These are phyloP conservation scores for Blakeslea trispora DNA, from an alignment of 371 early-diverging fungal species.

Conservation along the genomic window DNA sequence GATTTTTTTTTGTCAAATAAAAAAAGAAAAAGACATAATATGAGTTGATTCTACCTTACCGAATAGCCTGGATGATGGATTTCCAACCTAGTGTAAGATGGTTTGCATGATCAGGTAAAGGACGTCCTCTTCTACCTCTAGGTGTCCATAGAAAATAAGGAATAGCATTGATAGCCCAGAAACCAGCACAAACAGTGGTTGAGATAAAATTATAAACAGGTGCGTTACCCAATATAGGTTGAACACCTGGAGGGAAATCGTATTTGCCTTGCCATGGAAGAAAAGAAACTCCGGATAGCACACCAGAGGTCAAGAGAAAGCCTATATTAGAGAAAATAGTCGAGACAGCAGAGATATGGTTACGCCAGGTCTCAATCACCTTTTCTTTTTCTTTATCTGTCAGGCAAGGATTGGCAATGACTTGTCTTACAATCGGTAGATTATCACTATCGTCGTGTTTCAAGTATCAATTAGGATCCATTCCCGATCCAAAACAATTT, in stretches of 20 bases:
- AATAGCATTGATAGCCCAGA: conserved; percentile 35
- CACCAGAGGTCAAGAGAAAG: conserved; percentile 32
- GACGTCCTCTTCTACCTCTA: conserved; percentile 31
- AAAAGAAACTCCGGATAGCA: conserved; percentile 44
- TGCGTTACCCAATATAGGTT: conserved; percentile 38
- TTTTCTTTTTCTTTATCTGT: conserved; percentile 23
- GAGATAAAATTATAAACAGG: conserved; percentile 46
- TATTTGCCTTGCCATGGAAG: conserved; percentile 32
- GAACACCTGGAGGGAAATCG: conserved; percentile 21
- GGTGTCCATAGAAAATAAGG: conserved; percentile 43
- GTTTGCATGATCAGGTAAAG: conserved; percentile 30
- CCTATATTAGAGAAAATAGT: conserved; percentile 48
- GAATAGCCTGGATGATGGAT: conserved; percentile 17
- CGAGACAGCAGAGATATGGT: conserved; percentile 46
- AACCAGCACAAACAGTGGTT: conserved; percentile 42
- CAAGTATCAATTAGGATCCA: no score
- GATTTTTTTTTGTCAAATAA: no score
- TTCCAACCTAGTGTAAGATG: conserved; percentile 45
- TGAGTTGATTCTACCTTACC: neutral
- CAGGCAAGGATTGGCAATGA: conserved; percentile 27
- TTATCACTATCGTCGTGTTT: no score
- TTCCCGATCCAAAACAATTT: no score
- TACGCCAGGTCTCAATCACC: conserved; percentile 43
- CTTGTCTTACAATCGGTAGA: conserved; percentile 44
- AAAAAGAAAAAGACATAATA: neutral